Evolutionary conservation across 1,284 basidiomycete species (phyloP), one percentile per base, ranked within the genome.

Genomic region (Caloboletus inedulis): DNA sequence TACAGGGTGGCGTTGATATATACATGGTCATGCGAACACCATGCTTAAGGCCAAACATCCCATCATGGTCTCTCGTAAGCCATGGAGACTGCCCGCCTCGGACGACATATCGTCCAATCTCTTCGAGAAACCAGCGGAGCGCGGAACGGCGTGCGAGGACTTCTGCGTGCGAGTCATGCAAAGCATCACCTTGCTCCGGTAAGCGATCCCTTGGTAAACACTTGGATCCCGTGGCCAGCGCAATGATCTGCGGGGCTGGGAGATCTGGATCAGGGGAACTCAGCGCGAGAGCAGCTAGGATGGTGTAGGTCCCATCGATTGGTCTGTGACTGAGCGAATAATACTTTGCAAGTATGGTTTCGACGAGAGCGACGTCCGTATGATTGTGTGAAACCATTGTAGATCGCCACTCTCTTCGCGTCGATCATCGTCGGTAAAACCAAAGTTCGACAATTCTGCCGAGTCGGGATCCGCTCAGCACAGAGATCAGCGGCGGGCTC

Each of bases 141-240:
- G 89, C 84, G 3, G 87, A 87, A 18, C 95, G 78, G 27, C 91
- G 77, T 0, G 92, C 91, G 14, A 97, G 76, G 16, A 96, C 80
- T 69, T 98, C 94, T 3, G 94, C 95, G 68, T 98, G 94, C 44
- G 81, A 85, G 63, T 98, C 94, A 64, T 96, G 92, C 25, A 98
- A 58, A 1, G 85, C 79, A 62, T 97, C 91, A 0, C 94, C 95
- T n/a, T 76, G 72, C 3, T 69, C 62, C 0, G 91, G 84, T 0
- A 93, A 74, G 44, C 78, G 77, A 1, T 70, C 62, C 13, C 75
- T 78, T 1, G 94, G 91, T 0, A 95, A 79, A 60, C 90, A 93
- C 73, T 96, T 97, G 8, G 89, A 87, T 8, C 95, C 94, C 2
- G 93, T 91, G 0, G 84, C 89, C 13, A 94, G 66, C 30, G 87